Conservation (phyloP, 805 yeast species). For the Tetrapisispora iriomotensis region DNA sequence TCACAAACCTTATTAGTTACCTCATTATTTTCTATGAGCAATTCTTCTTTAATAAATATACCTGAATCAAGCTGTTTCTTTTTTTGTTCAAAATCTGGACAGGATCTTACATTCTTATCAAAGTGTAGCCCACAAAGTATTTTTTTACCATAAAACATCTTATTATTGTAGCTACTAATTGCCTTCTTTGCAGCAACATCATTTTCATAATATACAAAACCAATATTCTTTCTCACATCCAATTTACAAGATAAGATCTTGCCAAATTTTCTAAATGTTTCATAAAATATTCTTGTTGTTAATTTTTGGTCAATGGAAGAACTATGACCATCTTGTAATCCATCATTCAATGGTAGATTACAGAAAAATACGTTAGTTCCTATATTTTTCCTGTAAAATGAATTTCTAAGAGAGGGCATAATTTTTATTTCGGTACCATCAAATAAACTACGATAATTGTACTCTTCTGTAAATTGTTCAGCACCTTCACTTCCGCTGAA, state of each 20-base stretch:
- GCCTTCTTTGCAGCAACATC: conserved; percentile 30
- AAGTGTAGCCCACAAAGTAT: conserved; percentile 35
- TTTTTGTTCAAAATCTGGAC: conserved; percentile 26
- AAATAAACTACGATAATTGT: conserved; percentile 39
- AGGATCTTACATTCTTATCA: conserved; percentile 27
- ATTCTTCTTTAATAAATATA: conserved; percentile 18
- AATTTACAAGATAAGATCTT: conserved; percentile 36
- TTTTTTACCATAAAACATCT: conserved; percentile 24
- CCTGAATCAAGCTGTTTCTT: conserved; percentile 19
- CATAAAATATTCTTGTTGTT: conserved; percentile 41
- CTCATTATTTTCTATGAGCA: conserved; percentile 12
- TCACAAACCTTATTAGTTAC: not conserved
- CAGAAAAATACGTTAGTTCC: conserved; percentile 47
- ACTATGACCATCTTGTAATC: not conserved
- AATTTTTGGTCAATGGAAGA: conserved; percentile 8
- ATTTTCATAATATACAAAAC: conserved; percentile 34
- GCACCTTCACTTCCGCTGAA: conserved; percentile 45
- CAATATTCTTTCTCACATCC: conserved; percentile 33
- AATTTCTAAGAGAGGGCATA: conserved; percentile 45
- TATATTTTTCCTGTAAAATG: conserved; percentile 33
- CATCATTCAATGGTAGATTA: conserved; percentile 33
- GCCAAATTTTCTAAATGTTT: conserved; percentile 40
- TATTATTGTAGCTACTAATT: conserved; percentile 28
- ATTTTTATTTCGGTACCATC: conserved; percentile 37
- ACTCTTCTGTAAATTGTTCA: conserved; percentile 42